Percentiles rank a stretch among this genome's conserved stretches.
phyloP scores from a whole-genome alignment of 352 stramenopile species.

The Globisporangium polare region DNA sequence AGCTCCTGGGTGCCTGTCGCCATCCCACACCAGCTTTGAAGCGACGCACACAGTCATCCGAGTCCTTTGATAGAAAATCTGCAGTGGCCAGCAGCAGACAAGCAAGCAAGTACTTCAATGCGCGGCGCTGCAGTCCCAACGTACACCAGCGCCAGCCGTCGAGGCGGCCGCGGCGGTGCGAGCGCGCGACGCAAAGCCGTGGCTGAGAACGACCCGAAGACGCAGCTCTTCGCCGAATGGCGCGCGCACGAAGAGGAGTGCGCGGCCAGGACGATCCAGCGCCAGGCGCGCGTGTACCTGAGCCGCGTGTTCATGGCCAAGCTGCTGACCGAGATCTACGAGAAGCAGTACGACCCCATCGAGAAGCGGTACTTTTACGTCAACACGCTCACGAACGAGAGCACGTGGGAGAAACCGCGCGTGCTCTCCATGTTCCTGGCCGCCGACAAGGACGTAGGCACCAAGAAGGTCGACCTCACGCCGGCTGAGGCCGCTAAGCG shows the following conservation, averaged over 20 bases:
- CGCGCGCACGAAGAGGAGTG: conserved; percentile 51
- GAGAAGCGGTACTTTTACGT: conserved; percentile 60
- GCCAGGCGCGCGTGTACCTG: conserved; percentile 31
- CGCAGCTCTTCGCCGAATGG: conserved; percentile 51
- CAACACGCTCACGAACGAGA: conserved; percentile 63
- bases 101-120: conserved; percentile 1
- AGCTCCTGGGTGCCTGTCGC: background rate
- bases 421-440: conserved; percentile 43
- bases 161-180: conserved; percentile 21
- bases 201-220: conserved; percentile 22
- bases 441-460: conserved; percentile 12
- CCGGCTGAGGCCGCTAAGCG: conserved; percentile 32
- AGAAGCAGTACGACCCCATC: conserved; percentile 60
- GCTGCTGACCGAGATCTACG: conserved; percentile 43
- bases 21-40: background rate
- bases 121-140: background rate
- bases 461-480: conserved; percentile 16
- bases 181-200: conserved; percentile 23
- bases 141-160: conserved; percentile 13
- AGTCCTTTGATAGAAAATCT: background rate
- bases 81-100: background rate
- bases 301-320: conserved; percentile 31
- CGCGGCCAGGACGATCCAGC: conserved; percentile 45
- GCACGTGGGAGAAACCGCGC: conserved; percentile 48
- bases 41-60: background rate